phyloP scores from a whole-genome alignment of 1,139 yeast genomes.

The Candida sojae region DNA sequence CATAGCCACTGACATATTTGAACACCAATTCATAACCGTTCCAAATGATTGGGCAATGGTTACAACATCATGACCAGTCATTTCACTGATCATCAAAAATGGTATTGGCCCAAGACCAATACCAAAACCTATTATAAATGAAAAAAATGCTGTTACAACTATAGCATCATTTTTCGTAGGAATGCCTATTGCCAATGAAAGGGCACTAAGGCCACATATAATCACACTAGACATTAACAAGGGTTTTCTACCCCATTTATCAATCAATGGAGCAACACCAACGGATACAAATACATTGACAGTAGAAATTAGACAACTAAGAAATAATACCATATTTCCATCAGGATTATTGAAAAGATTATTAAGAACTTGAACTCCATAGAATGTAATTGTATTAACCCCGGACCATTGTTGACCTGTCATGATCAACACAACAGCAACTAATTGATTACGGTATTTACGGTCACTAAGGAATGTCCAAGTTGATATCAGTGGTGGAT shows the following conservation, averaged over 20 bases:
- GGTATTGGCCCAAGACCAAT: slow-evolving; percentile 92
- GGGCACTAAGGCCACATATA: slow-evolving; percentile 63
- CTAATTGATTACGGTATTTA: slow-evolving; percentile 26
- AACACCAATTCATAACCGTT: slow-evolving; percentile 81
- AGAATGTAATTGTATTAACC: slow-evolving; percentile 42
- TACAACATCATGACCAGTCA: slow-evolving; percentile 70
- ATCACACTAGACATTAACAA: slow-evolving; percentile 60
- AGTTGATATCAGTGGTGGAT: slow-evolving; percentile 28
- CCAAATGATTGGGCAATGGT: slow-evolving; percentile 89
- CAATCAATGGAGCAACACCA: slow-evolving; percentile 36
- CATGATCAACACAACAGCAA: slow-evolving; percentile 36
- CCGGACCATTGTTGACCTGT: slow-evolving; percentile 44
- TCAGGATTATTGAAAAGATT: slow-evolving; percentile 26
- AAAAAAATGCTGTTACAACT: slow-evolving; percentile 59
- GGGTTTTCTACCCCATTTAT: slow-evolving; percentile 67
- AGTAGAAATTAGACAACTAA: slow-evolving; percentile 33
- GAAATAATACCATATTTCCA: slow-evolving; percentile 25
- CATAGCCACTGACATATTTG: slow-evolving; percentile 77
- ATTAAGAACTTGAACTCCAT: slow-evolving; percentile 28
- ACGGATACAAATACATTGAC: slow-evolving; percentile 33
- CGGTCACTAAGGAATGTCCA: slow-evolving; percentile 23
- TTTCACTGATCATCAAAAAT: slow-evolving; percentile 77
- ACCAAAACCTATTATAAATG: slow-evolving; percentile 78
- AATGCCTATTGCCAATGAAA: slow-evolving; percentile 66
- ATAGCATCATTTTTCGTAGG: slow-evolving; percentile 34